phyloP scores from a whole-genome alignment of 1,139 yeast species.

The Saccharomycopsis crataegensis region DNA sequence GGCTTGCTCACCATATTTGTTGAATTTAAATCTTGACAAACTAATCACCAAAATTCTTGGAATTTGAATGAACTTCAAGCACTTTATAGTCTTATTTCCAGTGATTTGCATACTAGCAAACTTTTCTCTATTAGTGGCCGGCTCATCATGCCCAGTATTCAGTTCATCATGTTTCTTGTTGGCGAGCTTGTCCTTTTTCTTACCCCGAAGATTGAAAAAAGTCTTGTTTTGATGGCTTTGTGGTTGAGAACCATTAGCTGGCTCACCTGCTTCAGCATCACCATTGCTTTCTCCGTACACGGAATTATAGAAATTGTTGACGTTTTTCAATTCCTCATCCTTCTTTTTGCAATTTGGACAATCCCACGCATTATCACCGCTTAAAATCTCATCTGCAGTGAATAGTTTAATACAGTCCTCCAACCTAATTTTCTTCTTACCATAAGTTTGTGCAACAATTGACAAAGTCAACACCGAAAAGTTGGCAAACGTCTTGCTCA shows the following conservation, averaged over 20 bases:
- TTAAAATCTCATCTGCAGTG: conserved; percentile 58
- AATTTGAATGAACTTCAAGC: conserved; percentile 51
- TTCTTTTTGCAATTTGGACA: conserved; percentile 58
- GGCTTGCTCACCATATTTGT: conserved; percentile 36
- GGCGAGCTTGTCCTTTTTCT: conserved; percentile 9
- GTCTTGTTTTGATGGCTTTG: conserved; percentile 2
- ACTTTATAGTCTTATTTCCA: conserved; percentile 41
- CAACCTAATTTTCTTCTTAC: conserved; percentile 35
- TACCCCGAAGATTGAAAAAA: conserved; percentile 15
- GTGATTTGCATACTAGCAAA: conserved; percentile 24
- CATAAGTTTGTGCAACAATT: conserved; percentile 39
- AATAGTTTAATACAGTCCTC: conserved; percentile 61
- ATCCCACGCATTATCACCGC: conserved; percentile 73
- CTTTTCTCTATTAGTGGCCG: conserved; percentile 15
- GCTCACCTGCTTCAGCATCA: background rate
- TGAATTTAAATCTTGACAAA: conserved; percentile 50
- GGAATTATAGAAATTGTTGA: conserved; percentile 13
- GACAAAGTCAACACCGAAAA: conserved; percentile 63
- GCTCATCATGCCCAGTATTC: background rate
- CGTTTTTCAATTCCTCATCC: conserved; percentile 7
- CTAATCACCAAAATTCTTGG: conserved; percentile 63
- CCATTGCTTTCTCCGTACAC: conserved; percentile 6
- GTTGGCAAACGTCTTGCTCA: conserved; percentile 50
- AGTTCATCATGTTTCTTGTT: background rate
- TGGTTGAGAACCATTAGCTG: background rate